Base-by-base conservation (phyloP, 257 asterid species). In the Vinca minor region DNA sequence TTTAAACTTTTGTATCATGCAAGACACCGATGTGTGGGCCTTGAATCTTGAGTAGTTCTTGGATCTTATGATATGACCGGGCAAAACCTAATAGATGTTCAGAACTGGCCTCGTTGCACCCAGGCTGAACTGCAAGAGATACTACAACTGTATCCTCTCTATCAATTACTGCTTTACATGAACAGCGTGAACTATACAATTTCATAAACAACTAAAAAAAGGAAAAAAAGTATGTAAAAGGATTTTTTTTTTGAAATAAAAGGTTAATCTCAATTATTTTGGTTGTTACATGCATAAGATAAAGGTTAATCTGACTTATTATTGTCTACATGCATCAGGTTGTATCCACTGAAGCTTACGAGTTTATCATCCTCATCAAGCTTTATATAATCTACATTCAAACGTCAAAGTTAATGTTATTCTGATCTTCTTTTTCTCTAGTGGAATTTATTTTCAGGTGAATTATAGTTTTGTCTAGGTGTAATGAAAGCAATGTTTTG, bases 81-180 rank as follows among this genome's bases (percentile, higher is more conserved):
- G 62, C 69, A 74, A 63, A 36, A 71, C 25, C 18, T 57, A 41
- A 73, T 64, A 36, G 87, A 81, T 67, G 60, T 87, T 60, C 82
- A 75, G 66, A 60, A 56, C 72, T 55, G 79, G 83, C 83, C 85
- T 77, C 81, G 59, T 41, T 77, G 71, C 67, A 76, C 82, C n/a
- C n/a, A n/a, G n/a, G n/a, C n/a, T n/a, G n/a, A n/a, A n/a, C n/a
- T n/a, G n/a, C n/a, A n/a, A n/a, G 72, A 87, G 76, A 62, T 73
- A 63, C 74, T 78, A 65, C 72, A 64, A 74, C 73, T 69, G 87
- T 87, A 87, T 84, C n/a, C 57, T 31, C 17, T 49, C 3, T 2
- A 49, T 48, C 4, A 3, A 64, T 29, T 6, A 21, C 21, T 20
- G 31, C 55, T 66, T 21, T 28, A 52, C n/a, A 29, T n/a, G n/a